Evolutionary conservation across 805 yeast genomes (phyloP), one percentile per base, ranked within the genome.

Genomic region (Wickerhamiella domercqiae): DNA sequence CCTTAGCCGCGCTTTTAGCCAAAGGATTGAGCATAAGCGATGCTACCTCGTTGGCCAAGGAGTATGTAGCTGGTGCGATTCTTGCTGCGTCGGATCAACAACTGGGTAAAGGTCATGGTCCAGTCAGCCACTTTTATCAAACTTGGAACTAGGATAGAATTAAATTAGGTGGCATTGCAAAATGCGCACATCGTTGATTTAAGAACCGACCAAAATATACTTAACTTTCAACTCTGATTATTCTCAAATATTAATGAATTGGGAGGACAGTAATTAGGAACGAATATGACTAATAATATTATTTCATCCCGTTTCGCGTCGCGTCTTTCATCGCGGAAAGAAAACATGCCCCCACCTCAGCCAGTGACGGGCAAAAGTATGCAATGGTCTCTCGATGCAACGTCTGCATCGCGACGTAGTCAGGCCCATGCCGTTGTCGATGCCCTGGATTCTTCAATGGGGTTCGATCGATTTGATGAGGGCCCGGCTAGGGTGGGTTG

Each of bases 401-500:
- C 46, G 5, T 46, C 49, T 2, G 37, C 41, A 2, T 38, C 40
- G 2, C 35, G 44, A 11, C 28, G 43, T 11, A 28, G 29, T 24
- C 41, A 39, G n/a, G 37, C 39, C 4, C 38, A 34, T 7, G 25
- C 16, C 3, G 21, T 38, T 15, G 39, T 43, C 6, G 93, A 84
- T 50, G 64, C 67, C 21, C 62, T 86, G 7, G 98, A 87, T 51
- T 55, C 75, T 1, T 57, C 70, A 40, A 83, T 93, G 90, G 98
- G 97, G 9, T 90, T 90, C 54, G 81, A 77, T 32, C 64, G 90
- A 36, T 74, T 66, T 44, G 81, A 77, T 36, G 59, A 75, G 44
- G 82, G 94, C 21, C 71, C 93, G 25, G 55, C 66, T 34, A 67
- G 69, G 39, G 70, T 70, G 14, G 99, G 98, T 32, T 90, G 98